Base-by-base conservation (phyloP, 768 basidiomycete species). In the Tylopilus intermedius region DNA sequence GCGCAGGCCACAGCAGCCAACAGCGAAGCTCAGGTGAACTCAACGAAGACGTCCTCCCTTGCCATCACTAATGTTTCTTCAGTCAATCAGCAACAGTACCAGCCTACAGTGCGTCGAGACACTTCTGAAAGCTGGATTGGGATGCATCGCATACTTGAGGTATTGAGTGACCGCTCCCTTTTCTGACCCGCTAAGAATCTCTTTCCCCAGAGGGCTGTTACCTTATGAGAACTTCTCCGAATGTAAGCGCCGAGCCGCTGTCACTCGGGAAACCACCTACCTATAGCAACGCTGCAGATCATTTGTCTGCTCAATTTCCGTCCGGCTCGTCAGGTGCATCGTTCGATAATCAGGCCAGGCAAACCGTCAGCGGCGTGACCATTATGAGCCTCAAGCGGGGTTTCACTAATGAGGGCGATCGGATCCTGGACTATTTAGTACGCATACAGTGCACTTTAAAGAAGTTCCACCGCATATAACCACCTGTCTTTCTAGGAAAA, bases 341-440 rank as follows among this genome's bases (percentile, higher is more conserved):
- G 24, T 77, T 78, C 43, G 72, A 74, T 54, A 67, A 62, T 56
- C 68, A 60, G 54, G 59, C 52, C 62, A 65, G 50, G 55, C 71
- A 75, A 47, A 76, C 75, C 56, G 72, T 79, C 22, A 86, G 82
- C 56, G 80, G 82, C 5, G 83, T 88, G 62, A 82, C 82, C 58
- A 81, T 94, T 42, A 90, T 86, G 72, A 73, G 73, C 11, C 80
- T 94, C 61, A 81, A 80, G 27, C 77, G 87, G 27, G 90, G 89
- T 5, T 86, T 82, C 61, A 88, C 90, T 8, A 82, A 84, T 46
- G 92, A 93, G 64, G 92, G 84, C 0, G 90, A 94, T 69, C 81
- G 78, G 58, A 76, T 94, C 38, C 70, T 93, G 37, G 85, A 94
- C 60, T 92, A 88, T 62, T 64, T 94, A 69, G 92, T 88, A 50